Conservation (phyloP, 1,284 basidiomycete species). For the Lentinula novae-zelandiae region DNA sequence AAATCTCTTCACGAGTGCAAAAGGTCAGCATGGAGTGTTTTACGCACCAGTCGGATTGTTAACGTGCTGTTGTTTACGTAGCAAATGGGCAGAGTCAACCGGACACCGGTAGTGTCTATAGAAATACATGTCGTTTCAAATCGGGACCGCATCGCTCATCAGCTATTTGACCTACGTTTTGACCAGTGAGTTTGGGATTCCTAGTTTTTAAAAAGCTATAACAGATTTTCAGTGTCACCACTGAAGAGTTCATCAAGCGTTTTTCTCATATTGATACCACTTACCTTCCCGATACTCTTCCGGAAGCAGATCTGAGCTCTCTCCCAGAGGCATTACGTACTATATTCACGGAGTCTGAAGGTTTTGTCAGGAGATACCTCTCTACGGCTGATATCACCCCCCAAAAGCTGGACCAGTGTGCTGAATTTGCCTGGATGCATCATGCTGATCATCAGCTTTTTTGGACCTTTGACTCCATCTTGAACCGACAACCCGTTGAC, state of each 20-base stretch:
- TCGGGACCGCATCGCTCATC: conserved; percentile 58
- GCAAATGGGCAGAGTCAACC: conserved; percentile 57
- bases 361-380: conserved; percentile 8
- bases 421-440: conserved; percentile 38
- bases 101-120: conserved; percentile 44
- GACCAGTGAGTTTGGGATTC: conserved; percentile 55
- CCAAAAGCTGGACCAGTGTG: conserved; percentile 34
- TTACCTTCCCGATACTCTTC: conserved; percentile 39
- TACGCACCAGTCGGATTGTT: background rate
- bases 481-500: conserved; percentile 32
- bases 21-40: conserved; percentile 28
- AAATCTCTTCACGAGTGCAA: conserved; percentile 51
- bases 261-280: conserved; percentile 42
- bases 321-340: conserved; percentile 20
- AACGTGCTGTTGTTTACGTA: conserved; percentile 19
- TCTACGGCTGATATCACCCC: conserved; percentile 23
- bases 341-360: conserved; percentile 25
- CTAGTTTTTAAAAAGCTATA: background rate
- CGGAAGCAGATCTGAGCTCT: conserved; percentile 41
- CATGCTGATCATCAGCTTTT: conserved; percentile 53
- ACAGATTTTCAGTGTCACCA: conserved; percentile 42
- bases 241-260: conserved; percentile 48
- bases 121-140: conserved; percentile 69
- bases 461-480: conserved; percentile 40
- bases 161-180: conserved; percentile 62